phyloP scores from a whole-genome alignment of 805 yeast genomes.

The Cyberlindnera maclurae region DNA sequence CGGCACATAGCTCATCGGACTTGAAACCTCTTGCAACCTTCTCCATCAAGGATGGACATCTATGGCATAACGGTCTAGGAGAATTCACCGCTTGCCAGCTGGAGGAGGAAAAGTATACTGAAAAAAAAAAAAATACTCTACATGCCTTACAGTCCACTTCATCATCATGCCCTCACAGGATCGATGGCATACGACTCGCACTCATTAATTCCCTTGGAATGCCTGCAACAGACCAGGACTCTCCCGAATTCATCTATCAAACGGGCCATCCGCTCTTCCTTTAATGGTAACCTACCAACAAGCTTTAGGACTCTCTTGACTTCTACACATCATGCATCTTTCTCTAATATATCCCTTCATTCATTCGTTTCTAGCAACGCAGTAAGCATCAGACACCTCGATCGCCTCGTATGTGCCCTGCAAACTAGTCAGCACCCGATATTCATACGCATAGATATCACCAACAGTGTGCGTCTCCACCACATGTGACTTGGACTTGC shows the following conservation, averaged over 20 bases:
- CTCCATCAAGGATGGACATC: constrained; percentile 16
- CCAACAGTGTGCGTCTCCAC: constrained; percentile 51
- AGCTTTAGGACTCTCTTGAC: too few species aligned
- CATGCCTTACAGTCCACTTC: constrained; percentile 4
- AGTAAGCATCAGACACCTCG: constrained; percentile 78
- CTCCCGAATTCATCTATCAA: constrained; percentile 14
- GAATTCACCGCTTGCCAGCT: constrained; percentile 9
- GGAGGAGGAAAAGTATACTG: constrained; percentile 2
- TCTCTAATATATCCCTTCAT: too few species aligned
- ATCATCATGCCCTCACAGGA: constrained; percentile 3
- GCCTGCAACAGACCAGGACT: constrained; percentile 11
- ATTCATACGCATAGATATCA: constrained; percentile 62
- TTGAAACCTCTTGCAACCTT: constrained; percentile 4
- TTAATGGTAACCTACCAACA: background rate
- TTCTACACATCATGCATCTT: too few species aligned
- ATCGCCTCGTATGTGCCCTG: constrained; percentile 95
- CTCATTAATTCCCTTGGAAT: constrained; percentile 11
- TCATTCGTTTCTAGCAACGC: constrained; percentile 43
- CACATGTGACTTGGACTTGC: constrained; percentile 44
- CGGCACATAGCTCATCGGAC: background rate
- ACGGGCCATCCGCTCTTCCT: constrained; percentile 9
- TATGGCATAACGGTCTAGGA: constrained; percentile 6
- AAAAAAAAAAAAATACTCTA: constrained; percentile 4
- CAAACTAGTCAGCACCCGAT: constrained; percentile 66
- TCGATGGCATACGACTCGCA: constrained; percentile 6